phyloP scores from a whole-genome alignment of 371 early-diverging fungal species.

The Aphelidium insulamus region DNA sequence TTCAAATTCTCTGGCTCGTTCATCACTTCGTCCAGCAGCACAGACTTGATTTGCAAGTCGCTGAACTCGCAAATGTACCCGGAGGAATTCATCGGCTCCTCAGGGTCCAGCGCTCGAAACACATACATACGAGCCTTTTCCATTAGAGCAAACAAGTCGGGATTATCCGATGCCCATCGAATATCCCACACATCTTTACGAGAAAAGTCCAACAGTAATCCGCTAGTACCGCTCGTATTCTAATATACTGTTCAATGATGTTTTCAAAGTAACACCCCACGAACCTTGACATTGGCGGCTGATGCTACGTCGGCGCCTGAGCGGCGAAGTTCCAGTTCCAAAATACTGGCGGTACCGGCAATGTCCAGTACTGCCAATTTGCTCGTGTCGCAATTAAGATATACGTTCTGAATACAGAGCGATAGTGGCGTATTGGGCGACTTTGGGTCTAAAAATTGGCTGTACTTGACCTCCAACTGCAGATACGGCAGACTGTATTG shows the following conservation, averaged over 20 bases:
- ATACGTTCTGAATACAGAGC: conserved; percentile 10
- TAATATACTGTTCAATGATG: conserved; percentile 1
- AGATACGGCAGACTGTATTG: conserved; percentile 14
- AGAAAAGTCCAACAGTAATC: conserved; percentile 19
- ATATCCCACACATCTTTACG: conserved; percentile 29
- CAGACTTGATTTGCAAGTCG: conserved; percentile 17
- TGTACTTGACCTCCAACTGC: conserved; percentile 10
- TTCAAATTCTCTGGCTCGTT: not conserved
- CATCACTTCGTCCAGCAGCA: conserved; percentile 18
- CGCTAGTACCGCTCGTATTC: not conserved
- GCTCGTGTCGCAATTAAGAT: conserved; percentile 14
- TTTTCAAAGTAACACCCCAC: conserved; percentile 2
- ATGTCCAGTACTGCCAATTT: conserved; percentile 15
- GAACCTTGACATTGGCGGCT: not conserved
- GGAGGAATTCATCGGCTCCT: conserved; percentile 19
- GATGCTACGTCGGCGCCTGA: not conserved
- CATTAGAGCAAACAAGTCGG: conserved; percentile 22
- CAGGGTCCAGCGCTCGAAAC: conserved; percentile 18
- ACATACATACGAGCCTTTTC: conserved; percentile 26
- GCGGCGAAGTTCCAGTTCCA: conserved; percentile 8
- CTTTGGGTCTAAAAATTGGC: no score
- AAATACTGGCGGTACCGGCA: conserved; percentile 15
- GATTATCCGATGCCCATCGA: conserved; percentile 23
- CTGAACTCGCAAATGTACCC: conserved; percentile 21
- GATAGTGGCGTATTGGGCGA: no score